A percentile compares a stretch with the other conserved stretches of the same genome.
Evolutionary conservation across 2,329 filamentous ascomycete species (phyloP).

Genomic region (Colletotrichum trifolii): DNA sequence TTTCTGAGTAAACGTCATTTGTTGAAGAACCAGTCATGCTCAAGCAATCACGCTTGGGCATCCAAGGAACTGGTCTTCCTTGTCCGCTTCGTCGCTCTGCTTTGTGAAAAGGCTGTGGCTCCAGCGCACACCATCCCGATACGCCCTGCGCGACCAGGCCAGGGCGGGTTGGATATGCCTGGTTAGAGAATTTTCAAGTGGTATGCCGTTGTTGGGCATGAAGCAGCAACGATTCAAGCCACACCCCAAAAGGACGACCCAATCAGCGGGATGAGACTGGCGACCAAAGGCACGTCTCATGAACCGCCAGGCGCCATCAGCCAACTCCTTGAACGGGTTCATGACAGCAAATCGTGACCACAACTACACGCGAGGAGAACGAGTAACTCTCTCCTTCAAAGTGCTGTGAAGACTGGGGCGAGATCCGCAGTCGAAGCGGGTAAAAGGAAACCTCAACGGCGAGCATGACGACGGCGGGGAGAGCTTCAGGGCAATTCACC

Average conservation of each 20-base stretch:
- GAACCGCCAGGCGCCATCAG: constrained; percentile 37
- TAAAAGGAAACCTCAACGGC: not conserved
- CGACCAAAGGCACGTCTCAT: constrained; percentile 38
- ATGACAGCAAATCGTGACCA: constrained; percentile 12
- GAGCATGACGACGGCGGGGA: constrained; percentile 13
- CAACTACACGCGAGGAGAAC: not conserved
- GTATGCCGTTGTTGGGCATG: constrained; percentile 5
- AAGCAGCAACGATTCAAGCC: constrained; percentile 29
- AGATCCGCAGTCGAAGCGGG: no score
- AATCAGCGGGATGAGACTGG: constrained; percentile 37
- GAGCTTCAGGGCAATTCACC: constrained; percentile 8
- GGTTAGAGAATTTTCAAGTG: no score
- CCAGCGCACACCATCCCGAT: constrained; percentile 1
- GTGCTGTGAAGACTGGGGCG: not conserved
- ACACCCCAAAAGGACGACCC: constrained; percentile 7
- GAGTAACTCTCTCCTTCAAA: no score
- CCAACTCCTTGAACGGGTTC: constrained; percentile 31
- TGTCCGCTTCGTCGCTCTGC: not conserved
- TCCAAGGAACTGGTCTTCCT: not conserved
- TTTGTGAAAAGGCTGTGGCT: not conserved
- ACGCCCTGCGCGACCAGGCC: not conserved
- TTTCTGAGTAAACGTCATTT: constrained; percentile 1
- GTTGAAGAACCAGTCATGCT: not conserved
- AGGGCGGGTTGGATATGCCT: no score
- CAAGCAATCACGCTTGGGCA: not conserved